Conservation (phyloP, 1,284 basidiomycete genomes). For the Ganoderma resinaceum region DNA sequence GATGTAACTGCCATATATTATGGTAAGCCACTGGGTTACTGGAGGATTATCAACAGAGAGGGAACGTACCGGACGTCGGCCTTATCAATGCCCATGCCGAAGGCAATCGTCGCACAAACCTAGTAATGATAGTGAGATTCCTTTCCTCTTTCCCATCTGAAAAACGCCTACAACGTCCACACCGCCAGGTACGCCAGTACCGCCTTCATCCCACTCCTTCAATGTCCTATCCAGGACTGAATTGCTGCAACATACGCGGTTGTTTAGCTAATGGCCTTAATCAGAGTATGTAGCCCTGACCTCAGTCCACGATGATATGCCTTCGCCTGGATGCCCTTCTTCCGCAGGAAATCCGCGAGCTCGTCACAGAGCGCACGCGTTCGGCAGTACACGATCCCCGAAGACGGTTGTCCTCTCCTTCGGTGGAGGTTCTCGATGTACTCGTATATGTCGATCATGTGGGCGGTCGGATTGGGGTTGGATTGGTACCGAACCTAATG, state of each 20-base stretch:
- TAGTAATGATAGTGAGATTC: slow-evolving; percentile 31
- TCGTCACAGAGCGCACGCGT: slow-evolving; percentile 71
- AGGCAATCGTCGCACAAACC: slow-evolving; percentile 77
- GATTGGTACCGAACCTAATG: slow-evolving; percentile 67
- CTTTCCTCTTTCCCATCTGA: neutral
- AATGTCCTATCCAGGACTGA: slow-evolving; percentile 64
- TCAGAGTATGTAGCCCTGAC: slow-evolving; percentile 41
- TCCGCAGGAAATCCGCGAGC: slow-evolving; percentile 65
- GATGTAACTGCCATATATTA: slow-evolving; percentile 56
- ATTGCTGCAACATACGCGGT: slow-evolving; percentile 42
- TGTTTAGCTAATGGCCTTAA: neutral
- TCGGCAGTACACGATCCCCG: slow-evolving; percentile 86
- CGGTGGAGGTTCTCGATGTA: slow-evolving; percentile 70
- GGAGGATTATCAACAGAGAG: slow-evolving; percentile 11
- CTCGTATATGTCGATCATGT: slow-evolving; percentile 70
- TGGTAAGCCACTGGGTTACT: neutral
- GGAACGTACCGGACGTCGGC: slow-evolving; percentile 70
- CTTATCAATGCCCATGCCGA: slow-evolving; percentile 92
- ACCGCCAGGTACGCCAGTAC: slow-evolving; percentile 50
- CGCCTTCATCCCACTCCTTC: slow-evolving; percentile 67
- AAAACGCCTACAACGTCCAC: slow-evolving; percentile 64
- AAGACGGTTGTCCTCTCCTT: slow-evolving; percentile 65
- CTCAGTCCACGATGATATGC: slow-evolving; percentile 80
- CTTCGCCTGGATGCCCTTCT: slow-evolving; percentile 70
- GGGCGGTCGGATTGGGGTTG: slow-evolving; percentile 51